Conservation (phyloP, 306 rosid species). For the Cicer judaicum region DNA sequence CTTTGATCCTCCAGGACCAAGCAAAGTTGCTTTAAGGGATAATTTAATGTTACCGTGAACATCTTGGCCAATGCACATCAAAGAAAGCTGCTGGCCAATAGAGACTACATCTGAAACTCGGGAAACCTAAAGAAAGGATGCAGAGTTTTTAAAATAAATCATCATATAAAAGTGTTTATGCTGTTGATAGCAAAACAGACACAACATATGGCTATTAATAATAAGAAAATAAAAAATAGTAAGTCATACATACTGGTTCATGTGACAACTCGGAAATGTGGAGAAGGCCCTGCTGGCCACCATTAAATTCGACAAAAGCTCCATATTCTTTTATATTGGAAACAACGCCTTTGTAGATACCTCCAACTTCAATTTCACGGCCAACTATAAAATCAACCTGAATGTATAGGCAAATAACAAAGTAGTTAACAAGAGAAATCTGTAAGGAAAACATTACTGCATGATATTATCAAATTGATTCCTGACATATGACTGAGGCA, state of each 20-base stretch:
- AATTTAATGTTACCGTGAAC: slow-evolving; percentile 91
- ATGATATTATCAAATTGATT: slow-evolving; percentile 17
- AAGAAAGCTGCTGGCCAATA: slow-evolving; percentile 79
- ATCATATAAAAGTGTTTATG: slow-evolving; percentile 28
- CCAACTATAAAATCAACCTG: slow-evolving; percentile 89
- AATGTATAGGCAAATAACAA: slow-evolving; percentile 6
- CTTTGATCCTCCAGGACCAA: slow-evolving; percentile 44
- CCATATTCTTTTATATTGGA: slow-evolving; percentile 83
- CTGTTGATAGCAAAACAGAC: slow-evolving; percentile 13
- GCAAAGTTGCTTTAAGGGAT: slow-evolving; percentile 78
- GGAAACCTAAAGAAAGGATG: slow-evolving; percentile 63
- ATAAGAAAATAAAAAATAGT: slow-evolving; percentile 28
- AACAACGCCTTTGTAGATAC: slow-evolving; percentile 78
- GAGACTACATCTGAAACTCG: slow-evolving; percentile 78
- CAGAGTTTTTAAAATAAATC: slow-evolving; percentile 13
- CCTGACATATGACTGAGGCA: slow-evolving; percentile 35
- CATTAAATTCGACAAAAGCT: slow-evolving; percentile 92
- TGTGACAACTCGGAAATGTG: slow-evolving; percentile 95
- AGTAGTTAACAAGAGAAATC: slow-evolving; percentile 28
- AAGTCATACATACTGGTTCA: slow-evolving; percentile 65
- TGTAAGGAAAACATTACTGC: slow-evolving; percentile 9
- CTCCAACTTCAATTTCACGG: slow-evolving; percentile 93
- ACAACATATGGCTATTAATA: slow-evolving; percentile 1
- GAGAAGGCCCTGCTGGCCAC: slow-evolving; percentile 96
- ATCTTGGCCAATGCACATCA: slow-evolving; percentile 94